Base-by-base conservation (phyloP, 148 eudicot genomes). In the Bassia scoparia region DNA sequence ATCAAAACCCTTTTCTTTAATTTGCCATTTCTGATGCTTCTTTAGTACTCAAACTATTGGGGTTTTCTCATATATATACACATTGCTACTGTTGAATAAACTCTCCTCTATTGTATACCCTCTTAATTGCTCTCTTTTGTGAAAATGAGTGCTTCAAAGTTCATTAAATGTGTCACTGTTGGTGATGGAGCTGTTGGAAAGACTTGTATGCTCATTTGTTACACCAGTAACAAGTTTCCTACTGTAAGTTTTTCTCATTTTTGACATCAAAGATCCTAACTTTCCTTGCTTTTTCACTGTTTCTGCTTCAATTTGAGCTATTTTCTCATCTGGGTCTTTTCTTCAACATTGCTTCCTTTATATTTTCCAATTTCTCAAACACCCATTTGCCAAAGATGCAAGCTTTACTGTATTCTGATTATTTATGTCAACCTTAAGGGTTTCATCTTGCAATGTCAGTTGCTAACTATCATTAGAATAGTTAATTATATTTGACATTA, bases 121-220 rank as follows among this genome's bases (percentile, higher is more conserved):
- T 37, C 16, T 67, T 7, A 24, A 26, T 68, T 75, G 46, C 30
- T 37, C 26, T 18, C 5, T 23, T 12, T 49, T 52, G 52, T 41
- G 58, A 77, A 55, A 73, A 89, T 89, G 95, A 89, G 87, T 83
- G 91, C 91, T 76, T 86, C 98, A 80, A 94, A 84, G 92, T 94
- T 94, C 87, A 94, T 94, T 37, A 94, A 94, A 85, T 94, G 98
- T 89, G 98, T 94, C 0, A 90, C 95, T 63, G 98, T 94, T 68
- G 98, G 98, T 69, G 98, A 94, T 84, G 98, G 98, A 72, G 98
- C 98, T 85, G 98, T 94, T 75, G 98, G 98, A 13, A 94, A 94
- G 65, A 94, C 98, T 27, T 94, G 96, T 78, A 86, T 94, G 97
- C 96, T 94, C 74, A 94, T 94, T 81, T 94, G 97, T 74, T 94